Evolutionary conservation across 2,329 filamentous ascomycete species (phyloP).

Genomic region (Cytospora mali): DNA sequence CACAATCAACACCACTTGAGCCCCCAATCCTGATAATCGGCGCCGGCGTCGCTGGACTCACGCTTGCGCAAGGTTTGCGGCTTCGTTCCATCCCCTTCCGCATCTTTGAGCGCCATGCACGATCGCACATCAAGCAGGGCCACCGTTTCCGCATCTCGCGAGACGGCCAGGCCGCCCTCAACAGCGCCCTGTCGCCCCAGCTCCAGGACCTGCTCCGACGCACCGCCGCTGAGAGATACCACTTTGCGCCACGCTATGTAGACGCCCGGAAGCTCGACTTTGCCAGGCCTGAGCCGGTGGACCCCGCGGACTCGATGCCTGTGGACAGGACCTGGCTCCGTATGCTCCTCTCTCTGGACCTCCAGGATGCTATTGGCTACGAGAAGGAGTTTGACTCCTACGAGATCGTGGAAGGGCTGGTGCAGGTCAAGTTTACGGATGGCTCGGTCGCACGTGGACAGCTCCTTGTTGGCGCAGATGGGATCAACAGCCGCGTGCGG

Average conservation of each 20-base stretch:
- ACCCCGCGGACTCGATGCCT: slow-evolving; percentile 30
- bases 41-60: slow-evolving; percentile 48
- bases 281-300: slow-evolving; percentile 27
- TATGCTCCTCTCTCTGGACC: slow-evolving; percentile 32
- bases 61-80: slow-evolving; percentile 39
- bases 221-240: slow-evolving; percentile 31
- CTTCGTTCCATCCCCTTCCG: slow-evolving; percentile 36
- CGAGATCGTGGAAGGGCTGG: slow-evolving; percentile 29
- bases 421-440: slow-evolving; percentile 34
- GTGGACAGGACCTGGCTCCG: slow-evolving; percentile 39
- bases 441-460: slow-evolving; percentile 33
- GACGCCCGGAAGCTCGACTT: slow-evolving; percentile 33
- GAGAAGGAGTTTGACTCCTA: slow-evolving; percentile 36
- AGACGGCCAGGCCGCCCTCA: slow-evolving; percentile 33
- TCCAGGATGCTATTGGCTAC: slow-evolving; percentile 37
- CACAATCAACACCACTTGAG: neutral
- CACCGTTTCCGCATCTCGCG: slow-evolving; percentile 37
- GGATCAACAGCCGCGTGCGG: slow-evolving; percentile 37
- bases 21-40: slow-evolving; percentile 43
- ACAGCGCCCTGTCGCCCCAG: slow-evolving; percentile 33
- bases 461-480: slow-evolving; percentile 38
- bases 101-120: slow-evolving; percentile 36
- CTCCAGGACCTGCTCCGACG: slow-evolving; percentile 31
- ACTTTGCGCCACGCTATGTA: slow-evolving; percentile 35
- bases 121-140: slow-evolving; percentile 32